Conservation (phyloP, 306 rosid species). For the Castanea sativa region DNA sequence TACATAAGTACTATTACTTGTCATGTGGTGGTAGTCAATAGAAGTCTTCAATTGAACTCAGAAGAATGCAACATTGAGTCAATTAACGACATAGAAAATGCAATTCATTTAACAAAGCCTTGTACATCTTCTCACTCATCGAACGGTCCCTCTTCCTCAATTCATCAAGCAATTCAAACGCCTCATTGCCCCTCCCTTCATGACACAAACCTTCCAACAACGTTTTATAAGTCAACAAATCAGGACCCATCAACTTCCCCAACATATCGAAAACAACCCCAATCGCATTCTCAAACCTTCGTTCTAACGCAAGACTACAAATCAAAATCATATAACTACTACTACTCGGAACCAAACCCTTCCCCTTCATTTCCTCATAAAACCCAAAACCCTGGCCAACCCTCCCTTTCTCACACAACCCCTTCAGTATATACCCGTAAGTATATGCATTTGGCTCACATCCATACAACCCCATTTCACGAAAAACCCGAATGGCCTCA, state of each 20-base stretch:
- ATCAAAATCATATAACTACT: slow-evolving; percentile 60
- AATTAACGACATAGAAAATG: slow-evolving; percentile 23
- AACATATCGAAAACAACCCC: slow-evolving; percentile 74
- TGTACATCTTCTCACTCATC: slow-evolving; percentile 54
- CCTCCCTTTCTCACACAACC: slow-evolving; percentile 94
- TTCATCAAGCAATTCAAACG: slow-evolving; percentile 67
- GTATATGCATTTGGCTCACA: slow-evolving; percentile 80
- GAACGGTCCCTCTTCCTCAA: slow-evolving; percentile 55
- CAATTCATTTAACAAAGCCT: slow-evolving; percentile 57
- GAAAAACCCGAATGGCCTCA: slow-evolving; percentile 70
- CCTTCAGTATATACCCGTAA: slow-evolving; percentile 70
- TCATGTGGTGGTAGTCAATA: not conserved
- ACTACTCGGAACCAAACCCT: slow-evolving; percentile 55
- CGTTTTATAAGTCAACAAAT: slow-evolving; percentile 78
- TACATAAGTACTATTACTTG: slow-evolving; percentile 59
- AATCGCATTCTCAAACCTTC: slow-evolving; percentile 62
- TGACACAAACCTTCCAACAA: slow-evolving; percentile 74
- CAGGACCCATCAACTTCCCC: slow-evolving; percentile 62
- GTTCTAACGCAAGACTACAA: slow-evolving; percentile 67
- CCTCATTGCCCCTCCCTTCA: slow-evolving; percentile 58
- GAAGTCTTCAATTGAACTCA: not conserved
- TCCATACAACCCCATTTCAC: slow-evolving; percentile 81
- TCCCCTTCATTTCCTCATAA: slow-evolving; percentile 71
- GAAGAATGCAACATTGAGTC: not conserved
- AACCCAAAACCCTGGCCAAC: slow-evolving; percentile 66